Evolutionary conservation across 2,329 filamentous ascomycete species (phyloP).

Genomic region (Hymenoscyphus albidus): DNA sequence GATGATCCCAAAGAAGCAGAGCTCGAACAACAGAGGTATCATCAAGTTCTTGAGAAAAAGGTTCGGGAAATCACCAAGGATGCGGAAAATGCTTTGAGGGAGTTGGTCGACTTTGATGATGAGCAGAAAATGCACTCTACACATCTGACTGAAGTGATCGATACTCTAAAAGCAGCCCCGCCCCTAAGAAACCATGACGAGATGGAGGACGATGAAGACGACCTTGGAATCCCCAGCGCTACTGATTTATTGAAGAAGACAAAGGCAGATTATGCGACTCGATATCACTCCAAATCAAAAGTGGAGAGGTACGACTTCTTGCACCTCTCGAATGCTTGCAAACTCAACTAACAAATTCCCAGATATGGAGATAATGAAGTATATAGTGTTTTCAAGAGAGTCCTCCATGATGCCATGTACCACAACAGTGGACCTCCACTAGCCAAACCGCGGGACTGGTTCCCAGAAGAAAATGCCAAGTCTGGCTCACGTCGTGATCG

Average conservation of each 20-base stretch:
- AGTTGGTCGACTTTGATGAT: slow-evolving; percentile 53
- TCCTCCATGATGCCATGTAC: slow-evolving; percentile 58
- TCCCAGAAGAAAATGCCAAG: slow-evolving; percentile 37
- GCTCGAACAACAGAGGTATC: slow-evolving; percentile 37
- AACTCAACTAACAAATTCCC: slow-evolving; percentile 10
- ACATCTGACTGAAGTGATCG: slow-evolving; percentile 34
- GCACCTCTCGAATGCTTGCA: background rate
- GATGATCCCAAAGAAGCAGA: slow-evolving; percentile 37
- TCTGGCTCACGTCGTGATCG: slow-evolving; percentile 17
- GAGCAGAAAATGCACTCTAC: slow-evolving; percentile 37
- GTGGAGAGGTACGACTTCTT: slow-evolving; percentile 37
- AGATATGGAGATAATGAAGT: slow-evolving; percentile 55
- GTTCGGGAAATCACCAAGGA: slow-evolving; percentile 49
- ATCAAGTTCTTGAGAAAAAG: slow-evolving; percentile 41
- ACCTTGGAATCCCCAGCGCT: slow-evolving; percentile 33
- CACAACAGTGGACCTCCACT: slow-evolving; percentile 47
- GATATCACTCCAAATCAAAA: slow-evolving; percentile 40
- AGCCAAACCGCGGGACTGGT: slow-evolving; percentile 59
- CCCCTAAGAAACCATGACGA: slow-evolving; percentile 38
- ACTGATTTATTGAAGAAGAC: slow-evolving; percentile 37
- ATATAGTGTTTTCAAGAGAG: slow-evolving; percentile 57
- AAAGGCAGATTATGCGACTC: slow-evolving; percentile 33
- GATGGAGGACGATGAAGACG: slow-evolving; percentile 38
- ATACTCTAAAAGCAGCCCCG: slow-evolving; percentile 21
- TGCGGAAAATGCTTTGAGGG: slow-evolving; percentile 55